Base-by-base conservation (phyloP, 257 asterid genomes). In the Nicotiana obtusifolia region DNA sequence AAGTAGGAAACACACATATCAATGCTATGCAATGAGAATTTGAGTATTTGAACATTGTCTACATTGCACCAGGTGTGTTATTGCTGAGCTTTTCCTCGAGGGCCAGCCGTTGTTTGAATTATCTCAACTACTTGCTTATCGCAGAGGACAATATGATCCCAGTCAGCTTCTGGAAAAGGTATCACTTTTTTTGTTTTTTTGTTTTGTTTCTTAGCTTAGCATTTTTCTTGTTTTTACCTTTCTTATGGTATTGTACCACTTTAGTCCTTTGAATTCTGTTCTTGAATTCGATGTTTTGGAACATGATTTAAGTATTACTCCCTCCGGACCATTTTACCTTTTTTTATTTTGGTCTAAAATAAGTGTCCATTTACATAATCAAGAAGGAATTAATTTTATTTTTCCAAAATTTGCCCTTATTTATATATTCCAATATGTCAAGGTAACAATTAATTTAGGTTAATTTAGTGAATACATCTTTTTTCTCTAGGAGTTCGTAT, bases 121-220 rank as follows among this genome's bases (percentile, higher is more conserved):
- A 88, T 93, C 99, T 83, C 99, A 96, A 83, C 89, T 96, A 83
- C 99, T 94, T 87, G 93, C 99, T 31, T 96, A 96, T 88, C 95
- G 99, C 80, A 92, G 99, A 92, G 99, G 99, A 78, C 98, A 96
- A 87, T 92, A 89, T 82, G 99, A 96, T 92, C 99, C 99, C 80
- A 91, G 95, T 89, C 98, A 93, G 85, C 95, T 88, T 92, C 93
- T 96, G 66, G 99, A 96, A 83, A 96, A 96, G 95, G 99, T 94
- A 80, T 33, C 33, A 41, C 77, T 78, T 76, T 81, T 10, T 66
- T 78, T 22, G 5, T 56, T 80, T 35, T 26, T 28, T 64, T 47
- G 31, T 59, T 41, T 71, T 16, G 31, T 73, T 47, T 73, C 78
- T 47, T 73, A 15, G 15, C 24, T 73, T 14, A 49, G 61, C 79